A percentile compares a stretch with the other conserved stretches of the same genome.
Evolutionary conservation across 139 green algal genomes (phyloP).

Genomic region (Yamagishiella unicocca): DNA sequence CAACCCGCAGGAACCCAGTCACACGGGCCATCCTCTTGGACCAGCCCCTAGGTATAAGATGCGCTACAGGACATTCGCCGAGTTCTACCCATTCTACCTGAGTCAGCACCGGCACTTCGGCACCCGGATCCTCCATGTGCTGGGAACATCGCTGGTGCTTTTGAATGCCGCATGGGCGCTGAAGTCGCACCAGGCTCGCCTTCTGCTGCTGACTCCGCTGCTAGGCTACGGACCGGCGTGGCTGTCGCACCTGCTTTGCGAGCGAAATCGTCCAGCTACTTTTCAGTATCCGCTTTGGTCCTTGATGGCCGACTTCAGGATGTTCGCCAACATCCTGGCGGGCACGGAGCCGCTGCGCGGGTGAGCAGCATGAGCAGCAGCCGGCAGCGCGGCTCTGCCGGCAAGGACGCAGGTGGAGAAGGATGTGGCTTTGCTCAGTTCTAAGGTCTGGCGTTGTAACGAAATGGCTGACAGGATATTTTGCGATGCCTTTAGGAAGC

Average conservation of each 20-base stretch:
- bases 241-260: conserved; percentile 47
- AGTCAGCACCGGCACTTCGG: conserved; percentile 45
- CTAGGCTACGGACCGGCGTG: conserved; percentile 52
- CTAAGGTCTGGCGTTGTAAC: too few species aligned
- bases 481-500: too few species aligned
- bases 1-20: too few species aligned
- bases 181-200: not conserved
- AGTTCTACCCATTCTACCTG: conserved; percentile 64
- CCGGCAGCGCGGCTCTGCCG: too few species aligned
- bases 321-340: conserved; percentile 57
- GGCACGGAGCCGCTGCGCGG: conserved; percentile 51
- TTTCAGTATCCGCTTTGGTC: conserved; percentile 62
- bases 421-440: too few species aligned
- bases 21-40: too few species aligned
- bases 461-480: too few species aligned
- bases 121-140: conserved; percentile 56
- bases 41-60: too few species aligned
- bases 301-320: conserved; percentile 50
- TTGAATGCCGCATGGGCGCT: conserved; percentile 5
- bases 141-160: conserved; percentile 46
- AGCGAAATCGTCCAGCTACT: conserved; percentile 60
- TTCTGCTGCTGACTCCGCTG: conserved; percentile 43
- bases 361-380: not conserved
- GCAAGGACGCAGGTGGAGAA: too few species aligned
- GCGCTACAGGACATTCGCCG: conserved; percentile 39